These are phyloP conservation scores for Sutorius eximius DNA, from an alignment of 1,284 basidiomycete species.

Conservation along the genomic window DNA sequence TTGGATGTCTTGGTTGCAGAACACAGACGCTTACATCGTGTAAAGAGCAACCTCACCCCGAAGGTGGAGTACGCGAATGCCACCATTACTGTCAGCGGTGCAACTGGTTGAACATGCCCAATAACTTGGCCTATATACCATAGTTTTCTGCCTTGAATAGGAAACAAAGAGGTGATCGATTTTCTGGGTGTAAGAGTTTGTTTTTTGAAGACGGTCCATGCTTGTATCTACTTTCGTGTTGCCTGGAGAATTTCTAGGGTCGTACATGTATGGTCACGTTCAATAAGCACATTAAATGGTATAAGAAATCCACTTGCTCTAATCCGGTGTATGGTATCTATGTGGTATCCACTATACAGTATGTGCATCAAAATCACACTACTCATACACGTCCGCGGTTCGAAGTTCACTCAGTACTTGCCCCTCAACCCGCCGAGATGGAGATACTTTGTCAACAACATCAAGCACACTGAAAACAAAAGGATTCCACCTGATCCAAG, in stretches of 20 bases:
- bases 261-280: too few relatives aligned
- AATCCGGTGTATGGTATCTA: neutral
- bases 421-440: conserved; percentile 29
- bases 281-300: too few relatives aligned
- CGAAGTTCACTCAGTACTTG: conserved; percentile 22
- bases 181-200: too few relatives aligned
- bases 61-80: neutral
- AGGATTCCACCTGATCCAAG: conserved; percentile 27
- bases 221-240: too few relatives aligned
- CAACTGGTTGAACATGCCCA: neutral
- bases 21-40: neutral
- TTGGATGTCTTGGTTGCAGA: neutral
- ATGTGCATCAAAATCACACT: neutral
- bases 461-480: conserved; percentile 27
- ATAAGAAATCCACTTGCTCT: too few relatives aligned
- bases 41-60: neutral
- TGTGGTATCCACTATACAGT: neutral
- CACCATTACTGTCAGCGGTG: neutral
- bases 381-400: neutral
- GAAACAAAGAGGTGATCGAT: too few relatives aligned
- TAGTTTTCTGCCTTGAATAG: too few relatives aligned
- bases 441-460: conserved; percentile 28
- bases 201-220: too few relatives aligned
- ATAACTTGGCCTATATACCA: neutral
- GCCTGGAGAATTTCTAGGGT: too few relatives aligned